Evolutionary conservation across 176 grass and related monocot genomes (phyloP).

Genomic region (Luzula sylvatica): DNA sequence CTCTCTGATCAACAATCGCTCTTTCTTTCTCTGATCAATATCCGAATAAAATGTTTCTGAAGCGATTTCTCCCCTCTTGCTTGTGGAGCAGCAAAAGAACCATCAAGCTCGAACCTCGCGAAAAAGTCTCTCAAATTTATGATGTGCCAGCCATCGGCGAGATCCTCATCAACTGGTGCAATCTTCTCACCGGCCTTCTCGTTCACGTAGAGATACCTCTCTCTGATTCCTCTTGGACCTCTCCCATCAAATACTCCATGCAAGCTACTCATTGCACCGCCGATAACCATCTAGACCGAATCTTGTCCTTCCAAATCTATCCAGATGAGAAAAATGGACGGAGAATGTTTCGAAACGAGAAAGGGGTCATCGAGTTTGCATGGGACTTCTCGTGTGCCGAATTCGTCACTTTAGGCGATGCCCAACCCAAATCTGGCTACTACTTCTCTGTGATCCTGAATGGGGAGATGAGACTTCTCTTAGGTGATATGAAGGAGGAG

Average conservation of each 20-base stretch:
- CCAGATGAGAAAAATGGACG: neutral
- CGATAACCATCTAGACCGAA: neutral
- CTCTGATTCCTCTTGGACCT: neutral
- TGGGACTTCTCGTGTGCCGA: neutral
- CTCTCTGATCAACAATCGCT: too few species aligned
- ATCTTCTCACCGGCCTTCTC: neutral
- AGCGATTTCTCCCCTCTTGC: too few species aligned
- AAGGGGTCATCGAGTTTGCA: neutral
- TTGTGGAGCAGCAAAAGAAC: too few species aligned
- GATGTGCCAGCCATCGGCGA: neutral
- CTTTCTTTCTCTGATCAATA: too few species aligned
- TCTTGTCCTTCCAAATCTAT: neutral
- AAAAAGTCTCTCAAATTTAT: neutral
- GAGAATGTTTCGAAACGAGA: neutral
- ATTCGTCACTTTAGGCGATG: neutral
- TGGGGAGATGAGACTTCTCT: slow-evolving; percentile 1
- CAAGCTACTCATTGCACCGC: neutral
- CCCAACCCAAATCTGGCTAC: neutral
- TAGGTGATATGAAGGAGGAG: slow-evolving; percentile 3
- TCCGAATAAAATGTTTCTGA: too few species aligned
- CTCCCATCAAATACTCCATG: neutral
- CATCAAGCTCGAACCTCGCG: too few species aligned
- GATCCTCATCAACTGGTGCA: neutral
- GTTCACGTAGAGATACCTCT: neutral
- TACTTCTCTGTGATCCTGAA: neutral